These are phyloP conservation scores for Aspergillus heteromorphus DNA, from an alignment of 495 filamentous ascomycete genomes.

Conservation along the genomic window DNA sequence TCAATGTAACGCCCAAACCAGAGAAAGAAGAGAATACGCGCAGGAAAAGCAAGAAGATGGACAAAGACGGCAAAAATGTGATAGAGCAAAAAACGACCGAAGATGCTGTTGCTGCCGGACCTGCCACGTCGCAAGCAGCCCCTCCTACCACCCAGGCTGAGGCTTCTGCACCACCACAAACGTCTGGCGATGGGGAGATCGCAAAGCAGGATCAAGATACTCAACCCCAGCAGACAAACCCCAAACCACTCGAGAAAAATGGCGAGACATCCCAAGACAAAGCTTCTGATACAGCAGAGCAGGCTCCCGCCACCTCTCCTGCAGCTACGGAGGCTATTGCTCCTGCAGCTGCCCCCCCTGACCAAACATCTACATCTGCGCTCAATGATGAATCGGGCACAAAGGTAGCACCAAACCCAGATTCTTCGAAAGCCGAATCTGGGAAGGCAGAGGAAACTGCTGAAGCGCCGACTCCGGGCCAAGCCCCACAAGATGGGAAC, in stretches of 20 bases:
- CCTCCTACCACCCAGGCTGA: conserved; percentile 2
- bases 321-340: background rate
- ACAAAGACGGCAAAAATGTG: conserved; percentile 28
- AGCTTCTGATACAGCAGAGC: background rate
- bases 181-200: conserved; percentile 5
- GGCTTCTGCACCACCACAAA: background rate
- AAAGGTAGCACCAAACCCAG: conserved; percentile 5
- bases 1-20: conserved; percentile 49
- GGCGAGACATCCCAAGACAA: background rate
- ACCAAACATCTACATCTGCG: conserved; percentile 12
- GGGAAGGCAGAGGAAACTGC: background rate
- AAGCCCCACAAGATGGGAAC: background rate
- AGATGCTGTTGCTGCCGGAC: conserved; percentile 10
- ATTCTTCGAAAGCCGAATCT: background rate
- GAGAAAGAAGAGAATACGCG: conserved; percentile 32
- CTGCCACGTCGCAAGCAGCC: conserved; percentile 8
- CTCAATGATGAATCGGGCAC: conserved; percentile 39
- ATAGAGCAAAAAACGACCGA: conserved; percentile 21
- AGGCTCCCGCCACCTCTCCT: conserved; percentile 1
- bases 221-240: background rate
- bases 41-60: conserved; percentile 31
- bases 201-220: conserved; percentile 8
- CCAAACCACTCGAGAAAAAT: background rate
- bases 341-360: background rate
- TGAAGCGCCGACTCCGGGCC: background rate